These are phyloP conservation scores for Poa pratensis DNA, from an alignment of 176 grass and related monocot species.

Conservation along the genomic window DNA sequence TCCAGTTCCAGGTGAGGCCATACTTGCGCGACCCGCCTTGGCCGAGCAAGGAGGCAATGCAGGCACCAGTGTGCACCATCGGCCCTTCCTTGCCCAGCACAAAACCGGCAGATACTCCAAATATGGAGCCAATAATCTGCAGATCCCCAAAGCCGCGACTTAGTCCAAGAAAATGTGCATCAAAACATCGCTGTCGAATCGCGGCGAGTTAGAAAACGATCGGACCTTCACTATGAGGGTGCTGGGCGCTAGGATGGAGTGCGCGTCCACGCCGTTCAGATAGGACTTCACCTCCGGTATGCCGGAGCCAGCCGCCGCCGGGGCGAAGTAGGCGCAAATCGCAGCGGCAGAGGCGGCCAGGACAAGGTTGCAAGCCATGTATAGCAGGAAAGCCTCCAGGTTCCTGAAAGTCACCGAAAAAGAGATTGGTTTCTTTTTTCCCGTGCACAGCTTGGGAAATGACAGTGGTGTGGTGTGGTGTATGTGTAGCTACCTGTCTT, in stretches of 20 bases:
- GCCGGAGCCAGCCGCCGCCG: conserved; percentile 68
- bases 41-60: conserved; percentile 60
- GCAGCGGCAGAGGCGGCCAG: conserved; percentile 53
- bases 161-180: conserved; percentile 7
- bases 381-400: conserved; percentile 50
- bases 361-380: conserved; percentile 47
- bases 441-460: not conserved
- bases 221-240: conserved; percentile 72
- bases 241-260: conserved; percentile 65
- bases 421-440: not conserved
- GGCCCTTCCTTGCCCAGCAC: conserved; percentile 78
- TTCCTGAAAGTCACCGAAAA: conserved; percentile 35
- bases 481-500: conserved; percentile 42
- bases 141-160: not conserved
- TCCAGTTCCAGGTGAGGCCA: conserved; percentile 63
- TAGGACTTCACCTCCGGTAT: conserved; percentile 88
- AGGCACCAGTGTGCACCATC: conserved; percentile 80
- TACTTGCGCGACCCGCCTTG: conserved; percentile 73
- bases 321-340: conserved; percentile 64
- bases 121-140: conserved; percentile 73
- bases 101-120: conserved; percentile 74
- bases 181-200: not conserved
- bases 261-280: conserved; percentile 68
- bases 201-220: not conserved
- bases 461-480: not conserved